Evolutionary conservation across 2,329 filamentous ascomycete genomes (phyloP), one percentile per base, ranked within the genome.

Genomic region (Penicillium janthinellum): DNA sequence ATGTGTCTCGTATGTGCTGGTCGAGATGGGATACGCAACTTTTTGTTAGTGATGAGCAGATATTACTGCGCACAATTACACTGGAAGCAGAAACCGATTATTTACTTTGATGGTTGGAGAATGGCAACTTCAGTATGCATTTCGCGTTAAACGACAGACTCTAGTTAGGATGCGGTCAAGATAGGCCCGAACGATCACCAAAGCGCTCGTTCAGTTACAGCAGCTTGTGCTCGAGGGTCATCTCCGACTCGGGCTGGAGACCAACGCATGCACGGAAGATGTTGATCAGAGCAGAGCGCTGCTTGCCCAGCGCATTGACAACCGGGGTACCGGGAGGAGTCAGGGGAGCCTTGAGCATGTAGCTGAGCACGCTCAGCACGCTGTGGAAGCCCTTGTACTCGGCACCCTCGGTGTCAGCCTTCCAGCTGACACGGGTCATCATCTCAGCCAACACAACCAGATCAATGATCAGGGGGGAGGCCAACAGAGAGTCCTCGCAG

Each of bases 171-270:
- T 20, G 10, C 2, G 20, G 14, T 28, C 28, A 28, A 34, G 22
- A 20, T 28, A 34, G 31, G 45, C 42, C 31, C 20, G 20, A 31
- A 20, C 7, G n/a, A 5, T 17, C 7, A 38, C n/a, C 49, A 38
- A 17, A 31, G 20, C 8, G 28, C 14, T 28, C n/a, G 20, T 11
- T 31, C 39, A 2, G 14, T 49, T 85, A 91, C 76, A 97, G 93
- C 65, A 98, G 86, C 88, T 98, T 99, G 84, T 98, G 94, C 86
- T 99, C 95, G 55, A 98, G 86, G 42, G 93, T 97, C 95, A 99
- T 99, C 77, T 99, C 95, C 59, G 89, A 95, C 86, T 99, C 95
- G 15, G 95, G 95, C 84, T 97, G 91, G 61, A 99, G 86, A 66
- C 95, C 95, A 71, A 99, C 89, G 73, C 94, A 98, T 66, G 95